Base-by-base conservation (phyloP, 371 early-diverging fungal genomes). In the Apophysomyces sp. region DNA sequence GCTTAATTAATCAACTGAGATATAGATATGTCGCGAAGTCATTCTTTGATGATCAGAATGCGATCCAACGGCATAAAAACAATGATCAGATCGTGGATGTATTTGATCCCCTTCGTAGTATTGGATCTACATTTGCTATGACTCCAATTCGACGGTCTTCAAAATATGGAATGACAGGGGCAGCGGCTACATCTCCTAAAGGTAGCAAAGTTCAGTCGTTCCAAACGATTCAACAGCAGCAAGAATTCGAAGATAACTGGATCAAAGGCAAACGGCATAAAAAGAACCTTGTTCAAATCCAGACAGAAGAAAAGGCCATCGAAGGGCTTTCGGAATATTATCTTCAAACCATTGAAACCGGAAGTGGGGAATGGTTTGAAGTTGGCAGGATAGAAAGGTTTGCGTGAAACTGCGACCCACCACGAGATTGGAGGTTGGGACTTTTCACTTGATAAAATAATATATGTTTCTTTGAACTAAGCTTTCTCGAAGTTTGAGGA, bases 321-420 rank as follows among this genome's bases (percentile, higher is more conserved):
- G 68, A 60, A 51, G 60, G 67, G 13, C 56, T 82, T 3, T 52
- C 44, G 8, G 69, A 82, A 40, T 72, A 67, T 49, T 76, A 79
- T 62, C 58, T 79, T 5, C 77, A 82, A 57, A 74, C 74, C 27
- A 8, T 78, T 9, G 73, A 77, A 37, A 52, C 71, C 3, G 65
- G 62, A 32, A 72, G 62, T 31, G 82, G 82, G n/a, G 79, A 78
- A 67, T 82, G 82, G 82, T 69, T 67, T 41, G 73, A 73, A 52
- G 61, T 81, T 16, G 51, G 57, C 11, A 64, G 69, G 56, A 44
- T 58, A 28, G 58, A 62, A 55, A 44, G 26, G 24, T 44, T 44
- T 44, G 15, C 54, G 2, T 44, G 49, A 44, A 44, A 21, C 18
- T 18, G 21, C 21, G 8, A 21, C 21, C 21, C 3, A 9, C 9